phyloP scores from a whole-genome alignment of 2,329 filamentous ascomycete genomes.

The Fusarium foetens region DNA sequence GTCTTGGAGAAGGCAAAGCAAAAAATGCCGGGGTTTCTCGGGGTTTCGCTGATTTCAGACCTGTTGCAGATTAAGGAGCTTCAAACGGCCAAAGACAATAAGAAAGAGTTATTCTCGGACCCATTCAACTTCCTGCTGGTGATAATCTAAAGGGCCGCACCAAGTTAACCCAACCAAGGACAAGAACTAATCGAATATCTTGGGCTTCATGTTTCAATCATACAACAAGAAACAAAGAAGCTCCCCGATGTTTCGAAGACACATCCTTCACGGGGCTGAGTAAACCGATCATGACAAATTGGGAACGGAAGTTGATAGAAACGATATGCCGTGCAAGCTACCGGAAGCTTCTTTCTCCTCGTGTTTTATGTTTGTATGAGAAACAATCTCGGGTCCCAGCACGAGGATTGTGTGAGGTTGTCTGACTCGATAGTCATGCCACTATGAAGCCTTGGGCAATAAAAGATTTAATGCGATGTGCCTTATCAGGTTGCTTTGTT shows the following conservation, averaged over 20 bases:
- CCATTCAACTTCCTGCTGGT: slow-evolving; percentile 6
- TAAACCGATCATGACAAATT: slow-evolving; percentile 19
- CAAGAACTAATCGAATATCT: background rate
- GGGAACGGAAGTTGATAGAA: slow-evolving; percentile 4
- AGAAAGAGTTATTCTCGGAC: background rate
- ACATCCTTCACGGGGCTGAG: background rate
- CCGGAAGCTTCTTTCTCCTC: background rate
- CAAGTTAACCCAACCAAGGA: too few relatives aligned
- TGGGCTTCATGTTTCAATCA: slow-evolving; percentile 10
- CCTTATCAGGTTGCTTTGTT: background rate
- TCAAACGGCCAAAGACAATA: slow-evolving; percentile 25
- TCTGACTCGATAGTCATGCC: background rate
- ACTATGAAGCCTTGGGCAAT: background rate
- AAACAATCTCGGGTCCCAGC: slow-evolving; percentile 19
- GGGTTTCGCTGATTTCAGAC: slow-evolving; percentile 26
- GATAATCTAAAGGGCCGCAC: slow-evolving; percentile 4
- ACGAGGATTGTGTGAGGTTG: slow-evolving; percentile 5
- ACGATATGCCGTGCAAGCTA: slow-evolving; percentile 4
- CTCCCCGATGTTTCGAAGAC: slow-evolving; percentile 1
- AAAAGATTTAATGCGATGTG: background rate
- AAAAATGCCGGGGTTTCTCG: slow-evolving; percentile 1
- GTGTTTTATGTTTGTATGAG: slow-evolving; percentile 26
- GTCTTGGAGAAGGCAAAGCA: background rate
- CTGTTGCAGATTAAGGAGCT: slow-evolving; percentile 32
- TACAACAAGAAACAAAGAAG: slow-evolving; percentile 8